These are phyloP conservation scores for Boletus vermiculosoides DNA, from an alignment of 768 basidiomycete species.

Conservation along the genomic window DNA sequence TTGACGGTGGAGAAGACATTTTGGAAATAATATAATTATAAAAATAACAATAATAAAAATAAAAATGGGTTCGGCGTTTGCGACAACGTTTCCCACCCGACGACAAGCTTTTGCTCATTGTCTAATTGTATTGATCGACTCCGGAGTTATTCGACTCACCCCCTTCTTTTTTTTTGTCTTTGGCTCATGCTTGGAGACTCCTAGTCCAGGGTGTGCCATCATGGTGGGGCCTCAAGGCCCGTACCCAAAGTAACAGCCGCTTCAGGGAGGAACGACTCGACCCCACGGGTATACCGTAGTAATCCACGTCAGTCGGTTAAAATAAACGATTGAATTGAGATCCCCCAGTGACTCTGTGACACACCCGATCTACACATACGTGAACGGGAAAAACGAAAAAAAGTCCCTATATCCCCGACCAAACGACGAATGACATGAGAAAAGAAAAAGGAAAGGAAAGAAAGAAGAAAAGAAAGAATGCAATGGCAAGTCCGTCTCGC, in stretches of 20 bases:
- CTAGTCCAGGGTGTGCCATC: too few relatives aligned
- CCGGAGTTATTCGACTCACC: too few relatives aligned
- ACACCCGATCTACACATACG: conserved; percentile 1
- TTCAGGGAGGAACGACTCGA: background rate
- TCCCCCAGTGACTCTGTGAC: background rate
- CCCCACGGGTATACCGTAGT: background rate
- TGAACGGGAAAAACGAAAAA: background rate
- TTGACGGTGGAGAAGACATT: too few relatives aligned
- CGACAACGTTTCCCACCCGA: too few relatives aligned
- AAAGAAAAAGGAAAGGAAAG: background rate
- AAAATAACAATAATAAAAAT: too few relatives aligned
- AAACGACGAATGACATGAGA: conserved; percentile 17
- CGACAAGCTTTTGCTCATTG: too few relatives aligned
- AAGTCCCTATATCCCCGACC: background rate
- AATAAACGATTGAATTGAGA: background rate
- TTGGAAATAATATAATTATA: too few relatives aligned
- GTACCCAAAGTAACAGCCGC: background rate
- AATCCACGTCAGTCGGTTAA: background rate
- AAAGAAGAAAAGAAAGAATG: background rate
- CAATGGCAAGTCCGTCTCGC: background rate
- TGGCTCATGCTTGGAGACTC: too few relatives aligned
- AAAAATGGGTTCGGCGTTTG: too few relatives aligned
- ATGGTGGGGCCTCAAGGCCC: too few relatives aligned
- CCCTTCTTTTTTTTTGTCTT: too few relatives aligned
- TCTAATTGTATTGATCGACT: too few relatives aligned